phyloP scores from a whole-genome alignment of 192 early-diverging fungal genomes.

The Backusella tuberculispora region DNA sequence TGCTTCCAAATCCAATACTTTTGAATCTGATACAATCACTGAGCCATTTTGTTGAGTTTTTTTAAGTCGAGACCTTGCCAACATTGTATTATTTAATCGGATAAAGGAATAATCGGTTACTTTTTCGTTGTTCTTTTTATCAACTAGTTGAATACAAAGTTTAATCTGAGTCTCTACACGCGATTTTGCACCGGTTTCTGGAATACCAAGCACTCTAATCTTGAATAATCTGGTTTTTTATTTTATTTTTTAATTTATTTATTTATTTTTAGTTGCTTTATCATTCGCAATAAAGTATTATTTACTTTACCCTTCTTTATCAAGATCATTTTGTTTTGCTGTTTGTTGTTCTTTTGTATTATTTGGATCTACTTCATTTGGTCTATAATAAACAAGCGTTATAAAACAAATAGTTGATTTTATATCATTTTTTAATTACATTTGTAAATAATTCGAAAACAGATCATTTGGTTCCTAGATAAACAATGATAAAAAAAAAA shows the following conservation, averaged over 20 bases:
- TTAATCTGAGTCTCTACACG: constrained; percentile 96
- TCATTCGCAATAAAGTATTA: not conserved
- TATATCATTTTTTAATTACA: not conserved
- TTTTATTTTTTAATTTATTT: not conserved
- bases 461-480: constrained; percentile 9
- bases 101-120: constrained; percentile 83
- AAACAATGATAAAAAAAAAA: too few species aligned
- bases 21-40: constrained; percentile 46
- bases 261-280: not conserved
- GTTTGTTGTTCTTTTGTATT: not conserved
- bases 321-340: too few species aligned
- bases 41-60: constrained; percentile 37
- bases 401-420: not conserved
- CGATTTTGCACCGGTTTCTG: constrained; percentile 72
- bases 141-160: constrained; percentile 82
- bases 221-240: not conserved
- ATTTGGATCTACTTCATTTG: not conserved
- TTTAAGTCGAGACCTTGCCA: constrained; percentile 77
- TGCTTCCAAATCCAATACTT: constrained; percentile 77
- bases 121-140: constrained; percentile 63
- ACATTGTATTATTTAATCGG: constrained; percentile 79
- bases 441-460: constrained; percentile 6
- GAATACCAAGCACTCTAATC: constrained; percentile 44
- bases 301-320: not conserved
- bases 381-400: not conserved